Base-by-base conservation (phyloP, 495 filamentous ascomycete genomes). In the Sphaerosporella brunnea region DNA sequence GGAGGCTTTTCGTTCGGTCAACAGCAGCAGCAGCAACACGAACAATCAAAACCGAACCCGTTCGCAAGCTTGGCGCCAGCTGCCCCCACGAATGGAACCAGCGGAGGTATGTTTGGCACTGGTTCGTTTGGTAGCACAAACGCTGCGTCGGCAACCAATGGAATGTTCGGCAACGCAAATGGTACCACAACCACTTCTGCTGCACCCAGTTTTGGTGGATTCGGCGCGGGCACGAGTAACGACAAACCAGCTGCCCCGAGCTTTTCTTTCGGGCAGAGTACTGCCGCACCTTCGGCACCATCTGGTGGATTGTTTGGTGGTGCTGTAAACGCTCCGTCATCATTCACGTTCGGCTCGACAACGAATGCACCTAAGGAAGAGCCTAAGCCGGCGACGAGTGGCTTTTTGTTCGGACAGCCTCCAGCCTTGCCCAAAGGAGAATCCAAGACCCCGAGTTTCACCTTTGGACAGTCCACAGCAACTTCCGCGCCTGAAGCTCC, bases 291-390 rank as follows among this genome's bases (percentile, higher is more conserved):
- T 5, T 23, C 39, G 10, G 39, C 39, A 18, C 25, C 54, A 24
- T 45, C 52, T 53, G 55, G 56, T 35, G 28, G 50, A 9, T 23
- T 46, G n/a, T 46, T 46, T 23, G 54, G 55, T 7, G 50, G 50
- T 24, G 59, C 46, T 8, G 28, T 48, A 13, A 38, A 32, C 9
- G 16, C 15, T 3, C 35, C 55, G 11, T 13, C 51, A n/a, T 23
- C 56, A n/a, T 59, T 59, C 30, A 55, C 42, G 3, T 59, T 59
- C 45, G 56, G 55, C 32, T 25, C 46, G 3, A 52, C 44, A 43
- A 25, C 23, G 8, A 37, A 19, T 7, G 30, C 23, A 36, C 16
- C 48, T 23, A 28, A 43, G 28, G 39, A 28, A 43, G 39, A 8
- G 10, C 8, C 39, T 16, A 43, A 23, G 24, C 39, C 39, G 18